Base-by-base conservation (phyloP, 768 basidiomycete genomes). In the Leccinum ochraceum region DNA sequence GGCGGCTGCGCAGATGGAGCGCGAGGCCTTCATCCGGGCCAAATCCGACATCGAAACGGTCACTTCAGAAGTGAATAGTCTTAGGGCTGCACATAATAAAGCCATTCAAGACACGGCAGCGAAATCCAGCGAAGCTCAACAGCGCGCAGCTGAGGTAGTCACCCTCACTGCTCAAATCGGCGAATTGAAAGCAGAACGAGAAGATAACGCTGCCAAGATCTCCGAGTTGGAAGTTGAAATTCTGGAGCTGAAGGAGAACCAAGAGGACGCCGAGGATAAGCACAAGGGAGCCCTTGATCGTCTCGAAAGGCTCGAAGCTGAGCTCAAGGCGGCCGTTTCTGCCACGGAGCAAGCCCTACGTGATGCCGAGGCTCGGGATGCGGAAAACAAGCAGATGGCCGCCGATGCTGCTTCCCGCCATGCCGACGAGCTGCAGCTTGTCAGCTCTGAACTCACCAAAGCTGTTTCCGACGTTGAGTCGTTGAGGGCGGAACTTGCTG, bases 221-320 rank as follows among this genome's bases (percentile, higher is more conserved):
- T 90, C 89, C 0, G 92, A 94, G 67, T 78, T 92, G 26, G 92
- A 94, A 76, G 76, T 94, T 54, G 90, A 94, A 70, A 81, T 92
- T 46, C 73, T 93, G 59, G 92, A 94, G 74, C 68, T 88, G 61
- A 90, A 81, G 71, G 92, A 94, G 69, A 78, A 78, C 46, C 83
- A 84, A 62, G 92, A 93, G 65, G 73, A 73, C 20, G 76, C 26
- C 4, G 26, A 89, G 66, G 90, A 91, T 58, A 81, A 81, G 32
- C 83, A 80, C 54, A 77, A 75, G 51, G 76, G 77, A 60, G 71
- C 80, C 11, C 67, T 81, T 42, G 71, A 75, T 11, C 81, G 75
- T 51, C 75, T 89, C 32, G 79, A 82, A 61, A 63, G 67, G 10
- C 70, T 88, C 49, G 85, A 90, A 68, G 80, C 77, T 42, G 81